Conservation (phyloP, 164 flowering plant species). For the Magnolia officinalis region DNA sequence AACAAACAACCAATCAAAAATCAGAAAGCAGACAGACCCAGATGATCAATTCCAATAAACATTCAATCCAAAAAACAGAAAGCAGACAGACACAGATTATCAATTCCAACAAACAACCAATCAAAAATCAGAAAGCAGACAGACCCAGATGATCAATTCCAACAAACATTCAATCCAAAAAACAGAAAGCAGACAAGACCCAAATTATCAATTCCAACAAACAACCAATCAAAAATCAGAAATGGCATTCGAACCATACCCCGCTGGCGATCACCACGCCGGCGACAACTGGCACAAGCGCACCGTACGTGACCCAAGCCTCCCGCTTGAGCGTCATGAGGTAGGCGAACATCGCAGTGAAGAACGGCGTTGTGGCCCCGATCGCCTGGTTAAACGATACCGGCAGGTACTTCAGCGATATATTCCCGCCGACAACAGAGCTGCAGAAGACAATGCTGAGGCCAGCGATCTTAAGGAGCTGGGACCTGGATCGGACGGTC, state of each 20-base stretch:
- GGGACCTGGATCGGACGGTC: constrained; percentile 48
- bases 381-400: constrained; percentile 84
- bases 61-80: not conserved
- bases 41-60: not conserved
- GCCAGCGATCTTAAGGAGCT: constrained; percentile 55
- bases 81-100: not conserved
- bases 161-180: not conserved
- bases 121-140: not conserved
- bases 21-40: not conserved
- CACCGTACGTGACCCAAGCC: constrained; percentile 74
- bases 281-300: constrained; percentile 68
- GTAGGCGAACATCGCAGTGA: constrained; percentile 72
- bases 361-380: constrained; percentile 80
- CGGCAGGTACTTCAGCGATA: constrained; percentile 62
- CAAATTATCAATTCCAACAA: not conserved
- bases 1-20: not conserved
- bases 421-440: constrained; percentile 76
- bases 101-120: not conserved
- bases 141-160: not conserved
- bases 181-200: not conserved
- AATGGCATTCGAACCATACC: constrained; percentile 27
- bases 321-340: constrained; percentile 62
- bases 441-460: constrained; percentile 64
- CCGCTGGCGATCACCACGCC: constrained; percentile 81
- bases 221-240: not conserved